phyloP scores from a whole-genome alignment of 352 stramenopile genomes.

The Globisporangium megalacanthum region DNA sequence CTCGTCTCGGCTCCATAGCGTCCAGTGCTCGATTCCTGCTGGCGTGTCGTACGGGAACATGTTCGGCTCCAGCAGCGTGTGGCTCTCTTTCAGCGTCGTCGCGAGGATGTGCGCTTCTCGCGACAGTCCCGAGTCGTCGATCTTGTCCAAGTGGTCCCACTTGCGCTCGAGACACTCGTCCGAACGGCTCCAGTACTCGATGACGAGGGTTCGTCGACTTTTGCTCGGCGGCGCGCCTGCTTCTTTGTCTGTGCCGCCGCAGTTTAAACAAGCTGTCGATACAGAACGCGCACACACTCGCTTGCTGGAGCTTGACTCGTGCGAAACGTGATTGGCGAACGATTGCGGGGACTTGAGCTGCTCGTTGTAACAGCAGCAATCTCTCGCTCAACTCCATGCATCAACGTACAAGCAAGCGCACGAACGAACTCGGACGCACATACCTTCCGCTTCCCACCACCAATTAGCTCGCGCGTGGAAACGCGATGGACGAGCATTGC shows the following conservation, averaged over 20 bases:
- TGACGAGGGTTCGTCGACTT: conserved; percentile 12
- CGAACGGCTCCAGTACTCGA: conserved; percentile 25
- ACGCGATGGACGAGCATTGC: not conserved
- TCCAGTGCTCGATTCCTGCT: conserved; percentile 24
- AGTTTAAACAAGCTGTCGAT: not conserved
- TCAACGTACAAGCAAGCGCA: too few species aligned
- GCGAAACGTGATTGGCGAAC: not conserved
- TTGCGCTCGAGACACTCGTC: conserved; percentile 26
- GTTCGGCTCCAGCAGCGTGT: conserved; percentile 21
- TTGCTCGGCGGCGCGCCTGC: not conserved
- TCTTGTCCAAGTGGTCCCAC: conserved; percentile 24
- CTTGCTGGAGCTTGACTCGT: not conserved
- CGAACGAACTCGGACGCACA: not conserved
- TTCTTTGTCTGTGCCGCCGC: not conserved
- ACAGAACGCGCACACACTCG: not conserved
- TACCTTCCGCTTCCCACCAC: not conserved
- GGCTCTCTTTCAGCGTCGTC: conserved; percentile 13
- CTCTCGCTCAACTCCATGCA: too few species aligned
- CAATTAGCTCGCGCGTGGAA: not conserved
- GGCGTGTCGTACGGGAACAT: conserved; percentile 28
- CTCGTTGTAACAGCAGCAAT: too few species aligned
- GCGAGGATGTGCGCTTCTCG: conserved; percentile 24
- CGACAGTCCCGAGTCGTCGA: conserved; percentile 10
- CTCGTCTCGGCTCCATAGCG: conserved; percentile 19
- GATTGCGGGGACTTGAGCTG: conserved; percentile 1